phyloP scores from a whole-genome alignment of 495 filamentous ascomycete species.

The Umbilicaria muhlenbergii region DNA sequence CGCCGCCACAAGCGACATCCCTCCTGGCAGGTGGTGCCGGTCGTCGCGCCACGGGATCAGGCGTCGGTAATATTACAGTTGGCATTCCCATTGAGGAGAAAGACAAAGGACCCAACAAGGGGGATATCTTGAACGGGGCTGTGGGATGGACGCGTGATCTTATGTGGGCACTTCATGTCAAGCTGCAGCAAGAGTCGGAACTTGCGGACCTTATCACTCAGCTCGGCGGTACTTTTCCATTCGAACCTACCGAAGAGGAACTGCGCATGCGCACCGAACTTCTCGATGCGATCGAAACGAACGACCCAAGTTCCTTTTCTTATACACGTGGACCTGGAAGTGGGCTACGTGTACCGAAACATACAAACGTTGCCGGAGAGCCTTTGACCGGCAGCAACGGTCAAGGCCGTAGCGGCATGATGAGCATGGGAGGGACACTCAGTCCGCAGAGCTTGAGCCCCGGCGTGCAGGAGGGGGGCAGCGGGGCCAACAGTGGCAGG shows the following conservation, averaged over 20 bases:
- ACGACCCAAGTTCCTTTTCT: constrained; percentile 50
- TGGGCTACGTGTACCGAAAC: constrained; percentile 78
- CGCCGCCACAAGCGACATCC: constrained; percentile 68
- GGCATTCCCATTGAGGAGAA: constrained; percentile 90
- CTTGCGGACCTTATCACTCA: constrained; percentile 56
- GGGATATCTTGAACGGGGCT: constrained; percentile 92
- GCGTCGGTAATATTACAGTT: constrained; percentile 73
- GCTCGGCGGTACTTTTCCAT: constrained; percentile 58
- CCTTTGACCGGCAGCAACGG: constrained; percentile 33
- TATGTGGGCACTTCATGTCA: constrained; percentile 87
- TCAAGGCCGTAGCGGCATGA: constrained; percentile 10
- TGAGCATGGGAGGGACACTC: constrained; percentile 19
- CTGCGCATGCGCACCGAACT: constrained; percentile 89
- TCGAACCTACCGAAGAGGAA: constrained; percentile 82
- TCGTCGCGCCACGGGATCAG: constrained; percentile 49
- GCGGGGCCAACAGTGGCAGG: constrained; percentile 35
- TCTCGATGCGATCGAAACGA: constrained; percentile 66
- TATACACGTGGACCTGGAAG: constrained; percentile 77
- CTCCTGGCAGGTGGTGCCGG: constrained; percentile 72
- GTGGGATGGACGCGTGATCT: constrained; percentile 94
- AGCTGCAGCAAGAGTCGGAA: constrained; percentile 77
- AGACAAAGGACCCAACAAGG: constrained; percentile 97
- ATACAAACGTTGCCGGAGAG: constrained; percentile 83
- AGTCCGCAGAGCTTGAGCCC: constrained; percentile 58
- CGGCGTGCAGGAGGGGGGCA: constrained; percentile 43